Evolutionary conservation across 2,329 filamentous ascomycete species (phyloP), one percentile per base, ranked within the genome.

Genomic region (Neurospora crassa): DNA sequence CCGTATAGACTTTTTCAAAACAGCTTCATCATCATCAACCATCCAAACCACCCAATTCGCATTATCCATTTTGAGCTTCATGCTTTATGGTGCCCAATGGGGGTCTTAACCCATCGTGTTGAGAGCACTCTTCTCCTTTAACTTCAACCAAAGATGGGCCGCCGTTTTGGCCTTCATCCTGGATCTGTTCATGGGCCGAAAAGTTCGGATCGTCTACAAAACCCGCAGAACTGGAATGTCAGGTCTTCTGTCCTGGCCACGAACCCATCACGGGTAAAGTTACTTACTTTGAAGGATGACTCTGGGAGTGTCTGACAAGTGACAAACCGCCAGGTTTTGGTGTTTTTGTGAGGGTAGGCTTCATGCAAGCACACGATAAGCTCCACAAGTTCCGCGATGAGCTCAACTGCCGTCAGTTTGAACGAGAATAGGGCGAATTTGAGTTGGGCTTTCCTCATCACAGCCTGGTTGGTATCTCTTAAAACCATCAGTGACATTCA

Each of bases 241-340:
- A 76, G 79, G 20, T 79, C 80, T 5, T 76, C 79, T 4, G 67
- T 77, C 1, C 68, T 82, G 7, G 78, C 79, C 53, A 76, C 74
- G n/a, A 81, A 81, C 77, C 80, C 16, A 68, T 81, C 20, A 77
- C 76, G 2, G 79, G 80, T 80, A 77, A 73, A 74, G 68, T 14
- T 40, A 18, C 16, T 24, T 14, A 43, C 4, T 20, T 24, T 5
- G 18, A 12, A 40, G 20, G 3, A 40, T 20, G 11, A 37, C 11
- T 16, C 11, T 6, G 6, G 16, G 16, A 16, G 6, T 24, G 10
- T 12, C 42, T 69, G 45, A 69, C 45, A 8, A 37, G 40, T 34
- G n/a, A 37, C 68, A 24, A 42, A 67, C 37, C 53, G 10, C 8
- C 40, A 74, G 74, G 70, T 0, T 18, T 74, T 11, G 67, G 70